These are phyloP conservation scores for Musa beccarii DNA, from an alignment of 176 grass and related monocot genomes.

Conservation along the genomic window DNA sequence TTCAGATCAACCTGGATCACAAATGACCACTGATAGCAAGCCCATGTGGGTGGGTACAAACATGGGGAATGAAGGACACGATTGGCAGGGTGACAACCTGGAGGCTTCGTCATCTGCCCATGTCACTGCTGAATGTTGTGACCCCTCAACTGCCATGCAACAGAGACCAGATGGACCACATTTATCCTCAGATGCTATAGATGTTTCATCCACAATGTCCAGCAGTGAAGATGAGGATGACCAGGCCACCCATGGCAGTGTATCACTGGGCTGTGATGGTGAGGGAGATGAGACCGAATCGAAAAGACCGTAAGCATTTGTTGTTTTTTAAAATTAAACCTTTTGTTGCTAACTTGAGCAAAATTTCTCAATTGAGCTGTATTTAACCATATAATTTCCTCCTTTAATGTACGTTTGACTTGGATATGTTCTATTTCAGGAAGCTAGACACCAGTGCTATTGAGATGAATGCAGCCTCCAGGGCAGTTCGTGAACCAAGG, in stretches of 20 bases:
- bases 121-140: not conserved
- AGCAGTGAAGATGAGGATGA: constrained; percentile 10
- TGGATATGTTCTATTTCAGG: not conserved
- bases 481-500: constrained; percentile 21
- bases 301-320: constrained; percentile 6
- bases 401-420: not conserved
- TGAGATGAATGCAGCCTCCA: constrained; percentile 12
- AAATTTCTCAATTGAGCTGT: too few relatives aligned
- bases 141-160: not conserved
- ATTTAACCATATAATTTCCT: not conserved
- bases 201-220: constrained; percentile 6
- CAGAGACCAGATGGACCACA: not conserved
- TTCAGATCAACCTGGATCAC: constrained; percentile 7
- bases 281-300: constrained; percentile 18
- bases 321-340: not conserved
- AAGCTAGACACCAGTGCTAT: constrained; percentile 2
- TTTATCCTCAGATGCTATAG: constrained; percentile 1
- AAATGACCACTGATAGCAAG: not conserved
- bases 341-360: not conserved
- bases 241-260: constrained; percentile 10
- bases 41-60: not conserved
- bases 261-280: constrained; percentile 8
- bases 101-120: not conserved
- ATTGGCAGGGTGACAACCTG: constrained; percentile 1
- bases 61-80: not conserved